phyloP scores from a whole-genome alignment of 2,329 filamentous ascomycete genomes.

The Escovopsis sp. region DNA sequence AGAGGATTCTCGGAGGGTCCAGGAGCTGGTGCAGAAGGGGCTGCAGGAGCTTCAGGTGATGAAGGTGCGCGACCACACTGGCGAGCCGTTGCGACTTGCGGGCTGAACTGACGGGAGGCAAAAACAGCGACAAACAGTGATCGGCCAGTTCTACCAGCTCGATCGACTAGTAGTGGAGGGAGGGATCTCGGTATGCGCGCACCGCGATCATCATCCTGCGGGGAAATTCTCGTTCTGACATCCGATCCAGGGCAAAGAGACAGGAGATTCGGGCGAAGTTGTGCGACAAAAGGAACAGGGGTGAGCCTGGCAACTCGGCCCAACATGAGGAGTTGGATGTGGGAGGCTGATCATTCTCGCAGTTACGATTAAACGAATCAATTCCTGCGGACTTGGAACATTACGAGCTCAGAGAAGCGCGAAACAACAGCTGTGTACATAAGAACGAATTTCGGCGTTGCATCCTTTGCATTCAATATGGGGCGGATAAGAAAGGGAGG shows the following conservation, averaged over 20 bases:
- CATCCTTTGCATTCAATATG: no score
- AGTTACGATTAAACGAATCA: slow-evolving; percentile 3
- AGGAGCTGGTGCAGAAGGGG: slow-evolving; percentile 81
- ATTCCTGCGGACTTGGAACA: background rate
- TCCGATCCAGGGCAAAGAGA: slow-evolving; percentile 49
- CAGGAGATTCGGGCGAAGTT: slow-evolving; percentile 49
- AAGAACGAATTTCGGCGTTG: background rate
- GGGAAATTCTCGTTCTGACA: background rate
- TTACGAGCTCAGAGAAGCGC: background rate
- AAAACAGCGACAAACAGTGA: slow-evolving; percentile 72
- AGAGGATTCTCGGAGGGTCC: slow-evolving; percentile 59
- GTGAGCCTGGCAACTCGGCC: slow-evolving; percentile 30
- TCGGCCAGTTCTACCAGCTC: slow-evolving; percentile 89
- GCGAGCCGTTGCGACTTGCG: background rate
- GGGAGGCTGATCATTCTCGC: background rate
- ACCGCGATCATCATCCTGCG: no score
- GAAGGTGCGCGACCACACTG: slow-evolving; percentile 49
- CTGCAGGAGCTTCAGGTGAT: slow-evolving; percentile 74
- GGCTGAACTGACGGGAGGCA: background rate
- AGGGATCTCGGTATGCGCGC: slow-evolving; percentile 49
- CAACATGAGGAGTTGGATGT: background rate
- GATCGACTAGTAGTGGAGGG: slow-evolving; percentile 88
- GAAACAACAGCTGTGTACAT: background rate
- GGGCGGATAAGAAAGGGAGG: no score
- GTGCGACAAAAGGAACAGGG: slow-evolving; percentile 66